Percentiles rank a stretch among this genome's conserved stretches.
Evolutionary conservation across 2,329 filamentous ascomycete genomes (phyloP).

Genomic region (Pezicula rhizophila): DNA sequence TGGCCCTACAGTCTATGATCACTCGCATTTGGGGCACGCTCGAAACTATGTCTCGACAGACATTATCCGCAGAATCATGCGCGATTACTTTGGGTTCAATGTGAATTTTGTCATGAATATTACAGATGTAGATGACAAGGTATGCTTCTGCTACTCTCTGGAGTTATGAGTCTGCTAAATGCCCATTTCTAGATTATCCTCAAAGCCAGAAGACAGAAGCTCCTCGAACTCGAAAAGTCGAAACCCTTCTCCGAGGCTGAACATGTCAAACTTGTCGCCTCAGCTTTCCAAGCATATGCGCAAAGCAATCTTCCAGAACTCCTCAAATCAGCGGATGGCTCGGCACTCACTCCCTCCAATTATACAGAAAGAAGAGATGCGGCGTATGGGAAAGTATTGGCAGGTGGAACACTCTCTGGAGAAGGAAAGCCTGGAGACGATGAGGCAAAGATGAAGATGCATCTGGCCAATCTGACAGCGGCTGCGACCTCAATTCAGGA

Average conservation of each 20-base stretch:
- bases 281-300: conserved; percentile 51
- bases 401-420: conserved; percentile 48
- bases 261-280: conserved; percentile 39
- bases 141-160: conserved; percentile 14
- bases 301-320: conserved; percentile 49
- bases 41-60: conserved; percentile 66
- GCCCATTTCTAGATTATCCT: conserved; percentile 51
- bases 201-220: conserved; percentile 68
- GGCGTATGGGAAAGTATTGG: conserved; percentile 48
- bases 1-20: conserved; percentile 64
- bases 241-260: conserved; percentile 51
- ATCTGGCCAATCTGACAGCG: conserved; percentile 42
- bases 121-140: conserved; percentile 61
- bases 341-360: conserved; percentile 41
- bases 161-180: conserved; percentile 4
- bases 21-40: conserved; percentile 62
- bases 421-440: conserved; percentile 50
- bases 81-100: conserved; percentile 62
- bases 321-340: conserved; percentile 30
- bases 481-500: conserved; percentile 43
- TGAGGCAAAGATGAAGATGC: conserved; percentile 70
- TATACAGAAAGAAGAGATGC: conserved; percentile 44
- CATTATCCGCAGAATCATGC: conserved; percentile 59
- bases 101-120: conserved; percentile 59
- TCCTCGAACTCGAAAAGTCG: conserved; percentile 73